Percentiles rank a stretch among this genome's conserved stretches.
phyloP scores from a whole-genome alignment of 1,284 basidiomycete genomes.

The Stygiomarasmius scandens region DNA sequence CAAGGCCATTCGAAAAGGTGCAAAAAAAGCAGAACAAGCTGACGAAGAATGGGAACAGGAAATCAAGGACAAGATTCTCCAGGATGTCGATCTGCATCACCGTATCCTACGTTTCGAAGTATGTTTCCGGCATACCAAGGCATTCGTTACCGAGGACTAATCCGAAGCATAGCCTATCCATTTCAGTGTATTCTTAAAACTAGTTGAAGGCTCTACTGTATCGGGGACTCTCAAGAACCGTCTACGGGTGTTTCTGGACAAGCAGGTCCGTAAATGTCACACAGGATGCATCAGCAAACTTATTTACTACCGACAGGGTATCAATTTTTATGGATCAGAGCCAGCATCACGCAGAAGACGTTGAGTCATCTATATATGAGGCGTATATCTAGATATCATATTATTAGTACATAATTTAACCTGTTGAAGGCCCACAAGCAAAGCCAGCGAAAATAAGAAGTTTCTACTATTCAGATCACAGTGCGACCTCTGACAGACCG shows the following conservation, averaged over 20 bases:
- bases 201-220: slow-evolving; percentile 30
- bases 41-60: slow-evolving; percentile 42
- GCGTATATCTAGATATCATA: slow-evolving; percentile 1
- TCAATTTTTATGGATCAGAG: slow-evolving; percentile 50
- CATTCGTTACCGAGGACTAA: background rate
- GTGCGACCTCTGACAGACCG: slow-evolving; percentile 66
- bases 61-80: slow-evolving; percentile 46
- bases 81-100: slow-evolving; percentile 49
- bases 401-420: slow-evolving; percentile 17
- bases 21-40: slow-evolving; percentile 18
- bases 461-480: slow-evolving; percentile 33
- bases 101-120: slow-evolving; percentile 69
- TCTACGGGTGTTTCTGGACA: slow-evolving; percentile 58
- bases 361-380: slow-evolving; percentile 18
- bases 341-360: slow-evolving; percentile 20
- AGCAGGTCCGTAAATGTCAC: slow-evolving; percentile 42
- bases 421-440: slow-evolving; percentile 33
- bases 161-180: slow-evolving; percentile 52
- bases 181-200: slow-evolving; percentile 54
- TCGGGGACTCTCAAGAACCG: slow-evolving; percentile 39
- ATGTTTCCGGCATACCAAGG: slow-evolving; percentile 14
- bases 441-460: slow-evolving; percentile 4
- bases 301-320: slow-evolving; percentile 37
- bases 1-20: slow-evolving; percentile 8
- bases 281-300: background rate